Conservation (phyloP, 1,284 basidiomycete genomes). For the Cryptococcus maquisensis region DNA sequence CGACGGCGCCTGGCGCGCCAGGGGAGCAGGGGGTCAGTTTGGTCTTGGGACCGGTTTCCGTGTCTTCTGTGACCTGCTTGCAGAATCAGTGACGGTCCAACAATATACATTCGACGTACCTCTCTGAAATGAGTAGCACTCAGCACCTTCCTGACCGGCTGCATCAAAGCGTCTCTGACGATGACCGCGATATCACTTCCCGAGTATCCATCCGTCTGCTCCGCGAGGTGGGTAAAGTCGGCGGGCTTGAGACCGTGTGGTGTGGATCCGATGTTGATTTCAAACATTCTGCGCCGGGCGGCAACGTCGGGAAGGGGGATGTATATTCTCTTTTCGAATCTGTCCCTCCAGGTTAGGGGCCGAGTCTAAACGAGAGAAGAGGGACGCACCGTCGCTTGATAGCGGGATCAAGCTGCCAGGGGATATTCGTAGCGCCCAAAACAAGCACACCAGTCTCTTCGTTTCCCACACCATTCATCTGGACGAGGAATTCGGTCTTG, state of each 20-base stretch:
- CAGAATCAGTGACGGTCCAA: neutral
- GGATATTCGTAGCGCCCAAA: slow-evolving; percentile 97
- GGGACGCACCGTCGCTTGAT: slow-evolving; percentile 81
- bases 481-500: slow-evolving; percentile 96
- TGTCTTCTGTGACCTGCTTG: slow-evolving; percentile 45
- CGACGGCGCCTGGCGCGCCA: slow-evolving; percentile 77
- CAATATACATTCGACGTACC: slow-evolving; percentile 31
- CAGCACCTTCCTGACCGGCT: slow-evolving; percentile 94
- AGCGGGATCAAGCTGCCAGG: slow-evolving; percentile 94
- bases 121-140: slow-evolving; percentile 91
- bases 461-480: slow-evolving; percentile 98
- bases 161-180: slow-evolving; percentile 96
- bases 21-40: slow-evolving; percentile 88
- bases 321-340: slow-evolving; percentile 96
- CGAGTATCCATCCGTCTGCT: slow-evolving; percentile 89
- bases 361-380: neutral
- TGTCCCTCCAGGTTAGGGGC: slow-evolving; percentile 31
- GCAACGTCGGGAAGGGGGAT: slow-evolving; percentile 93
- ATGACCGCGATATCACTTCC: slow-evolving; percentile 94
- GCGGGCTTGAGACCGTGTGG: slow-evolving; percentile 75
- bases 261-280: slow-evolving; percentile 90
- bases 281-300: slow-evolving; percentile 92
- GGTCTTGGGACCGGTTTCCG: slow-evolving; percentile 55
- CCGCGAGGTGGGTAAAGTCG: slow-evolving; percentile 78
- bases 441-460: slow-evolving; percentile 97